A percentile compares a stretch with the other conserved stretches of the same genome.
phyloP scores from a whole-genome alignment of 2,329 filamentous ascomycete species.

The Monascus ruber region DNA sequence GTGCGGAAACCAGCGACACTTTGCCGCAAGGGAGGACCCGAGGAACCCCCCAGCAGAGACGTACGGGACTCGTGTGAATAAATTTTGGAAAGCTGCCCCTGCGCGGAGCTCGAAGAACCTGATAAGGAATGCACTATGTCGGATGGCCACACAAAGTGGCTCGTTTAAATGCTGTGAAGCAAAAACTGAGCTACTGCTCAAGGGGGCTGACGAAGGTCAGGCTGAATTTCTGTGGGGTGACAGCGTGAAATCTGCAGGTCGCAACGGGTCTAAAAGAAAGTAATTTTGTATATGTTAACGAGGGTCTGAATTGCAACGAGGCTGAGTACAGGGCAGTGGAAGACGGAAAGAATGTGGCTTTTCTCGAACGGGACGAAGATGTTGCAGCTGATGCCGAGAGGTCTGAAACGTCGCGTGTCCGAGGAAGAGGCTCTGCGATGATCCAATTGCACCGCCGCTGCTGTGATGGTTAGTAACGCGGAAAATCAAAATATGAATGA shows the following conservation, averaged over 20 bases:
- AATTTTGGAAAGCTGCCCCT: constrained; percentile 41
- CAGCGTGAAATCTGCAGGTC: no score
- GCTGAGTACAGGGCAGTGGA: not conserved
- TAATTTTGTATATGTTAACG: not conserved
- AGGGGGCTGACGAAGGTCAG: no score
- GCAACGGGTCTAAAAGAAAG: not conserved
- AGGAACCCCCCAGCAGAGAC: constrained; percentile 49
- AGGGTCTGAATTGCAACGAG: not conserved
- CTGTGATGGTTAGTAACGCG: no score
- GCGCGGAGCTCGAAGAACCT: constrained; percentile 23
- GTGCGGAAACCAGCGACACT: constrained; percentile 40
- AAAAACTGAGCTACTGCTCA: not conserved
- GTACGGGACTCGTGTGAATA: constrained; percentile 44
- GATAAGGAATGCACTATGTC: constrained; percentile 20
- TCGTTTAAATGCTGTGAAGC: constrained; percentile 7
- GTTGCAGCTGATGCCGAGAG: no score
- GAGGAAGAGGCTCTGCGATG: no score
- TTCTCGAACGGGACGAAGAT: not conserved
- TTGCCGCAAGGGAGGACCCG: constrained; percentile 40
- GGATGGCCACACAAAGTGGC: constrained; percentile 20
- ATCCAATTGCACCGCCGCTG: no score
- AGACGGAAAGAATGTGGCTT: not conserved
- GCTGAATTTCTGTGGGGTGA: no score
- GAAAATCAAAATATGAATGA: no score
- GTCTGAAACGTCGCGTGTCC: no score